Conservation (phyloP, 495 filamentous ascomycete genomes). For the Aspergillus haitiensis region DNA sequence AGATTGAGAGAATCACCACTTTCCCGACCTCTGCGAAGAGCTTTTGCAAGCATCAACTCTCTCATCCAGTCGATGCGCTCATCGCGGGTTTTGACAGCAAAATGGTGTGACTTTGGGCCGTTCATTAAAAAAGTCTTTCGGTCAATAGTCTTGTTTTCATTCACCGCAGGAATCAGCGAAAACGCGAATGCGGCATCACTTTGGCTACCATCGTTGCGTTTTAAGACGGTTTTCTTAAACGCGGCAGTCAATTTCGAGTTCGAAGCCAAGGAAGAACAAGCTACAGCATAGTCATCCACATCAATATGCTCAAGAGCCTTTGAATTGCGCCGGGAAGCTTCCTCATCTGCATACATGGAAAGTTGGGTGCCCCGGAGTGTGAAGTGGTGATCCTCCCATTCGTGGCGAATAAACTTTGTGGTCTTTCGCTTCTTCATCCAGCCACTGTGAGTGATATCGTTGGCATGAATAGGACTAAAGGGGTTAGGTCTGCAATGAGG, state of each 20-base stretch:
- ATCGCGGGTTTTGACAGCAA: constrained; percentile 81
- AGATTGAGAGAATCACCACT: constrained; percentile 77
- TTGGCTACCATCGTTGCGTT: constrained; percentile 50
- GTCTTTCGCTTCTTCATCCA: constrained; percentile 96
- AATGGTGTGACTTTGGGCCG: constrained; percentile 82
- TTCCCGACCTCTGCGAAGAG: constrained; percentile 70
- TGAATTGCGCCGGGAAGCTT: constrained; percentile 42
- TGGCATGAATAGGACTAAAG: constrained; percentile 25
- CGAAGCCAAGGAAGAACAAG: constrained; percentile 72
- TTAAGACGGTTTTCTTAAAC: constrained; percentile 80
- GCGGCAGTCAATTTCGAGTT: constrained; percentile 80
- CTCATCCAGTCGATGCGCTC: constrained; percentile 98
- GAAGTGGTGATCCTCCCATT: constrained; percentile 91
- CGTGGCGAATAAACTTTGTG: constrained; percentile 81
- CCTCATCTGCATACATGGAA: constrained; percentile 73
- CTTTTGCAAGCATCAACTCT: constrained; percentile 95
- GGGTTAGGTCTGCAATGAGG: constrained; percentile 27
- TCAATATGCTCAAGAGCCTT: constrained; percentile 79
- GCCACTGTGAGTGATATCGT: constrained; percentile 65
- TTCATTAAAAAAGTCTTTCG: constrained; percentile 46
- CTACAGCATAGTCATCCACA: constrained; percentile 93
- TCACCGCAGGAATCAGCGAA: constrained; percentile 79
- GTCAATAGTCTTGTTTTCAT: constrained; percentile 42
- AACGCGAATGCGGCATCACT: constrained; percentile 76
- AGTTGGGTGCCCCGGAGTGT: constrained; percentile 81